Evolutionary conservation across 2,329 filamentous ascomycete species (phyloP), one percentile per base, ranked within the genome.

Genomic region (Fusarium poae): DNA sequence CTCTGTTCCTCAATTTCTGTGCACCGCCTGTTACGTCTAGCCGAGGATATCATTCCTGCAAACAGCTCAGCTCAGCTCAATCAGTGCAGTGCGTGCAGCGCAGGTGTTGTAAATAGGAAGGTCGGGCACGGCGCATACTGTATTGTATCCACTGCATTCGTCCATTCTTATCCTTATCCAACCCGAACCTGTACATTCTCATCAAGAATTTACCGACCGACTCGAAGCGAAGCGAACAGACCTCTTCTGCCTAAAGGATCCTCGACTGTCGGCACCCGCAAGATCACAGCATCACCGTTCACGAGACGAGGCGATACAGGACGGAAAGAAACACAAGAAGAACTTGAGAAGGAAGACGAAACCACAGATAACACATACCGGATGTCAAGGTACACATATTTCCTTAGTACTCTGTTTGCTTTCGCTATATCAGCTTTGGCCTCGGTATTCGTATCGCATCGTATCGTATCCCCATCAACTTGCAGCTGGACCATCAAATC

Each of bases 171-270:
- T 73, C 71, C 62, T 51, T 54, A 64, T 73, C 67, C 69, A 70
- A 57, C 53, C 64, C 51, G 55, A 67, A 56, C 54, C 60, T 60
- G 48, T 68, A 42, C 67, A 60, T 67, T 62, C 44, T 39, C 64
- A 67, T 62, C 42, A 60, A 67, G 64, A 69, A 72, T 72, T 74
- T 74, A 69, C 68, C 67, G 61, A 67, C 66, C 63, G 61, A 65
- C 60, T 64, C 52, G 60, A 73, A 64, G 54, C 66, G 59, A 73
- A 69, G 67, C 64, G 67, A 53, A 59, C 67, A 55, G 59, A 51
- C 61, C 61, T 57, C 67, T 73, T 73, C 71, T 73, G 71, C 71
- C 71, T 72, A 72, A 71, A 55, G 32, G 42, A 49, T 70, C 44
- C 40, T 65, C 59, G 53, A 69, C 62, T 43, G 62, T 59, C 67